These are phyloP conservation scores for Drechslerella coelobrocha DNA, from an alignment of 2,329 filamentous ascomycete species.

Conservation along the genomic window DNA sequence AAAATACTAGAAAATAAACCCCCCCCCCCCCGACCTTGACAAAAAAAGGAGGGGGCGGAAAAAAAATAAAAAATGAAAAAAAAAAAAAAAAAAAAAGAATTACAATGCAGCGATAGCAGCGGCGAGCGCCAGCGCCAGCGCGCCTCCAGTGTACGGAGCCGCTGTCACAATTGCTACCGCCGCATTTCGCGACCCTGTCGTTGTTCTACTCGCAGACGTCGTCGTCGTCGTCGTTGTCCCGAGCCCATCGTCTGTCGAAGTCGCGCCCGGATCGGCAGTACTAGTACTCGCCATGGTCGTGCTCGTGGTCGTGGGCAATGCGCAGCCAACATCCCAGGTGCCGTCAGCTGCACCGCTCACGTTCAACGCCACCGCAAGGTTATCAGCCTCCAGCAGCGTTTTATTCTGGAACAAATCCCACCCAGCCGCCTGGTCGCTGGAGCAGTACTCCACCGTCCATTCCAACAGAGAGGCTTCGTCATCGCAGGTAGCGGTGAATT, in stretches of 20 bases:
- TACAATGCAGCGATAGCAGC: constrained; percentile 20
- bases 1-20: too few species aligned
- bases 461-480: constrained; percentile 36
- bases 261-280: background rate
- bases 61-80: background rate
- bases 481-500: constrained; percentile 33
- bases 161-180: constrained; percentile 17
- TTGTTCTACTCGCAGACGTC: constrained; percentile 16
- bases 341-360: constrained; percentile 33
- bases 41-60: too few species aligned
- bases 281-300: constrained; percentile 12
- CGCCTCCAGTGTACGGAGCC: constrained; percentile 31
- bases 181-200: constrained; percentile 27
- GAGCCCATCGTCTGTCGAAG: background rate
- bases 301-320: constrained; percentile 13
- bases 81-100: background rate
- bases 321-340: constrained; percentile 43
- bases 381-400: constrained; percentile 29
- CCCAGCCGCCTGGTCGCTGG: constrained; percentile 23
- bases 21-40: too few species aligned
- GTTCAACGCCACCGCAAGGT: constrained; percentile 35
- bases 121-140: constrained; percentile 19
- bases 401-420: constrained; percentile 46
- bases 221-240: constrained; percentile 2
- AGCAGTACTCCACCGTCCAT: constrained; percentile 46